Base-by-base conservation (phyloP, 352 stramenopile genomes). In the Globisporangium abappressorium region DNA sequence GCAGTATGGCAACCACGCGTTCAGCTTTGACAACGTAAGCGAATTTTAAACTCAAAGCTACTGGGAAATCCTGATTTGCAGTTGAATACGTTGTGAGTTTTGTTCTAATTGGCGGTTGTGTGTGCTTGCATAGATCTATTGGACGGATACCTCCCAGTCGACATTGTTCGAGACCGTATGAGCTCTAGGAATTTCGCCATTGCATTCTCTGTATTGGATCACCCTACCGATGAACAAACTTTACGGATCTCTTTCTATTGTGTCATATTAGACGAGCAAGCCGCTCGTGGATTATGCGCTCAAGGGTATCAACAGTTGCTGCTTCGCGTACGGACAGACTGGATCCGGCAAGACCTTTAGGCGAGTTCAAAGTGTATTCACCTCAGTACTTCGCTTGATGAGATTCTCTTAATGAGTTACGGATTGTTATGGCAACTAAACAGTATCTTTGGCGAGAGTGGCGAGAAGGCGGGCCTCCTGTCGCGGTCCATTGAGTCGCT, bases 281-380 rank as follows among this genome's bases (percentile, higher is more conserved):
- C 79, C 77, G 9, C 78, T 97, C 33, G 89, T 98, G 5, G 90
- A 98, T 62, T 95, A 97, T 56, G 84, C 91, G 6, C 68, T 98
- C 70, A 89, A 90, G 58, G 94, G 93, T 30, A 97, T 97, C 79
- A 98, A 98, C 70, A 94, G 89, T 49, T 98, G 94, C 72, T 98
- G 91, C 66, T 98, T 98, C 71, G 94, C 94, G 8, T 98, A 97
- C 64, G 91, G 91, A 1, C 87, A 97, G 64, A 97, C 91, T 22
- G 91, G 89, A 0, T 93, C 83, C 4, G 86, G 84, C 33, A 94
- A 94, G 67, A 94, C 86, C 0, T 92, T 95, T 71, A 88, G 91
- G 90, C 89, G 68, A n/a, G 77, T 49, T 36, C 5, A 58, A 0
- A 15, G 20, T 57, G 5, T 30, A 54, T 64, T 66, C 36, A 5